Evolutionary conservation across 305 asterid species (phyloP).

Genomic region (Rubia balearica): DNA sequence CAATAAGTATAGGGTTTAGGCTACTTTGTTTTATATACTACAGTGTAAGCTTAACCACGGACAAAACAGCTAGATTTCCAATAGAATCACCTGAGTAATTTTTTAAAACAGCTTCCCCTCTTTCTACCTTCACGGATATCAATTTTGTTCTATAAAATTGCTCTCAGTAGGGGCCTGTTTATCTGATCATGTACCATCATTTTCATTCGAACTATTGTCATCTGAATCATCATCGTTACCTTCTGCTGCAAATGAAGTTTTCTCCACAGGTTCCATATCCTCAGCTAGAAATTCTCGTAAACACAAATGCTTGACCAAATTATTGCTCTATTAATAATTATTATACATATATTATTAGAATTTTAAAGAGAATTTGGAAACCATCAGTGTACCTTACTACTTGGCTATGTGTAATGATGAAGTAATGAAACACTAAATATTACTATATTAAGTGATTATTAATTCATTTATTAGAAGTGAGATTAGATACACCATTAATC

Average conservation of each 20-base stretch:
- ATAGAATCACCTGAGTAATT: slow-evolving; percentile 40
- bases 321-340: no score
- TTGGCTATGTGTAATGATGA: neutral
- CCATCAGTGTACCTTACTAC: neutral
- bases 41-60: no score
- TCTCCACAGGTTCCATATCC: slow-evolving; percentile 37
- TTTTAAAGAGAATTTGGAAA: neutral
- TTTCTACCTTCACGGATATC: slow-evolving; percentile 74
- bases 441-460: neutral
- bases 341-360: no score
- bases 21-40: no score
- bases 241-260: slow-evolving; percentile 30
- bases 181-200: slow-evolving; percentile 32
- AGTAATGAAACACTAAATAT: neutral
- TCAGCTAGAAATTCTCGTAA: slow-evolving; percentile 20
- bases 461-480: neutral
- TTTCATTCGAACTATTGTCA: slow-evolving; percentile 55
- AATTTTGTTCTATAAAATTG: slow-evolving; percentile 41
- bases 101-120: slow-evolving; percentile 84
- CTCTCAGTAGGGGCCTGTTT: slow-evolving; percentile 23
- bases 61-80: neutral
- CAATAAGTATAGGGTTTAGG: no score
- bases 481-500: neutral
- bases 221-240: slow-evolving; percentile 34
- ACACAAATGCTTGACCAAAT: no score